Base-by-base conservation (phyloP, 306 rosid species). In the Carpinus viminea region DNA sequence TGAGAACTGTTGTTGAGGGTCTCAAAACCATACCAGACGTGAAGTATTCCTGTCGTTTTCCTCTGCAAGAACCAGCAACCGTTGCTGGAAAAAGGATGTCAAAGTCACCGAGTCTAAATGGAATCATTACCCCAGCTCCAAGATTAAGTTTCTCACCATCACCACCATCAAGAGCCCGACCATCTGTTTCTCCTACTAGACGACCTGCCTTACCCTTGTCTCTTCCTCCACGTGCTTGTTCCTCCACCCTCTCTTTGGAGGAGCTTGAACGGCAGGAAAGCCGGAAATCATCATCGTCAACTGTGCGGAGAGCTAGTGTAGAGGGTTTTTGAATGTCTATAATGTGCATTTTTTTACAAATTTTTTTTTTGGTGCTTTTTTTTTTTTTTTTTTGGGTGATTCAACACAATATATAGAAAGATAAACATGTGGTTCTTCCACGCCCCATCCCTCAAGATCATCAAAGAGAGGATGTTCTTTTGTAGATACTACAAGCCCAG, bases 301-400 rank as follows among this genome's bases (percentile, higher is more conserved):
- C 90, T 0, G 66, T 91, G 24, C 83, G 93, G 69, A 86, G 98
- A 83, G 81, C 93, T 69, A 88, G 97, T 74, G 94, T 93, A 12
- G 98, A 93, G 85, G 99, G 99, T 79, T 95, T 87, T 83, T 95
- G 97, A 95, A 68, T 79, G 89, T 91, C 83, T 80, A 91, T 90
- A 87, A 82, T 86, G 84, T 74, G 78, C 83, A 71, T 79, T 84
- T 69, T 79, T 75, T 12, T 45, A 85, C 54, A 64, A 70, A 4
- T 38, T 38, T 61, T 56, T 54, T 71, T 70, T 69, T 89, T 74
- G 81, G 83, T 88, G 88, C 50, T 66, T 77, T 79, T 70, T 72
- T 34, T 70, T 8, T 20, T 36, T 21, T 73, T 72, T 70, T 76
- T 80, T n/a, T n/a, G n/a, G 74, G 80, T 88, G 90, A 86, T 89